Evolutionary conservation across 1,284 basidiomycete genomes (phyloP).

Genomic region (Cutaneotrichosporon sp.): DNA sequence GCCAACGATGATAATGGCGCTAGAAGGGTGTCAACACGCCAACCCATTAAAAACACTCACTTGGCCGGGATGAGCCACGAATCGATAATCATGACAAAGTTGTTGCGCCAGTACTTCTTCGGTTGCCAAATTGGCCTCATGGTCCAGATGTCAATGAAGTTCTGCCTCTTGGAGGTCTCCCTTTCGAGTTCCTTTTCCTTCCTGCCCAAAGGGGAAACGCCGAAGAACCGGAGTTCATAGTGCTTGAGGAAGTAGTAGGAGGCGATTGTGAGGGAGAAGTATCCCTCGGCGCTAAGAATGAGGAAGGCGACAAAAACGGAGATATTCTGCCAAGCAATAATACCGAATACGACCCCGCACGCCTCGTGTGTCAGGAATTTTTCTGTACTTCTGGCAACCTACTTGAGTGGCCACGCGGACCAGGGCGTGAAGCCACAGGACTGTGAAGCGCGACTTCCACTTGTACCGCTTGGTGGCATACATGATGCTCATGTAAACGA

Average conservation of each 20-base stretch:
- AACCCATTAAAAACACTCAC: not conserved
- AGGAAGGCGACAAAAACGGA: constrained; percentile 24
- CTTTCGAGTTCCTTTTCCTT: not conserved
- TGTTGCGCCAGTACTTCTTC: constrained; percentile 8
- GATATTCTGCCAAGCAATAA: constrained; percentile 14
- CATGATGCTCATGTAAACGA: constrained; percentile 16
- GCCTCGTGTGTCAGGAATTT: constrained; percentile 1
- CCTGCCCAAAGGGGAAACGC: constrained; percentile 3
- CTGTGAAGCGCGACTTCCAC: constrained; percentile 17
- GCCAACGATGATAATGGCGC: constrained; percentile 31
- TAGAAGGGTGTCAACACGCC: not conserved
- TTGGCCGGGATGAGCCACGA: constrained; percentile 22
- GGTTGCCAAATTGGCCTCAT: constrained; percentile 11
- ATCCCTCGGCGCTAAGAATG: constrained; percentile 30
- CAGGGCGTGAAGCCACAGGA: constrained; percentile 16
- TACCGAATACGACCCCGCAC: constrained; percentile 16
- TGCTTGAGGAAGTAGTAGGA: constrained; percentile 19
- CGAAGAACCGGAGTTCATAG: constrained; percentile 12
- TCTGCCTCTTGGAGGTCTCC: too few relatives aligned
- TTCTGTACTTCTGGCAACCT: not conserved
- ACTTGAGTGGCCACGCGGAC: constrained; percentile 17
- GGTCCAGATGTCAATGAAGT: not conserved
- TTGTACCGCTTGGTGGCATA: constrained; percentile 15
- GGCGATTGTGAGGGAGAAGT: constrained; percentile 28
- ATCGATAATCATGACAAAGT: constrained; percentile 14